These are phyloP conservation scores for Pseudocercospora macadamiae DNA, from an alignment of 2,329 filamentous ascomycete genomes.

Conservation along the genomic window DNA sequence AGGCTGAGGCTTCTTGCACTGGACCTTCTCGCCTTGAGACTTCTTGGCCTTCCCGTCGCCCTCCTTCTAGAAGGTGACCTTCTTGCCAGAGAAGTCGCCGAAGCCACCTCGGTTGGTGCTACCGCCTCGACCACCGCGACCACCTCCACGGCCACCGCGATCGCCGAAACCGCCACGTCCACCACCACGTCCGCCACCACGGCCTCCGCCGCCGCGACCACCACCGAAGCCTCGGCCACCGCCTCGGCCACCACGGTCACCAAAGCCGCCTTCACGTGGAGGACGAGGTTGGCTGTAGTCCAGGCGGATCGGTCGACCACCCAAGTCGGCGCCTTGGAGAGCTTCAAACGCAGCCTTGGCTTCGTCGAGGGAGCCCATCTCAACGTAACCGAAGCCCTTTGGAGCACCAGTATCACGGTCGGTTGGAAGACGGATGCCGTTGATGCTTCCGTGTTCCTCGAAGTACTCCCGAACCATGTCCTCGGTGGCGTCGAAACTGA, in stretches of 20 bases:
- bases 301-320: slow-evolving; percentile 75
- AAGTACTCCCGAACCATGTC: slow-evolving; percentile 76
- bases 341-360: slow-evolving; percentile 73
- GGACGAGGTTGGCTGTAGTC: slow-evolving; percentile 75
- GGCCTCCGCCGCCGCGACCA: slow-evolving; percentile 40
- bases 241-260: slow-evolving; percentile 44
- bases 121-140: slow-evolving; percentile 53
- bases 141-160: slow-evolving; percentile 56
- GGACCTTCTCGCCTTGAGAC: background rate
- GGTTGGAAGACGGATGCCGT: slow-evolving; percentile 84
- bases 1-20: background rate
- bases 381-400: slow-evolving; percentile 93
- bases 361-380: slow-evolving; percentile 80
- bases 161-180: slow-evolving; percentile 58
- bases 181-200: slow-evolving; percentile 45
- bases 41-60: background rate
- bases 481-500: slow-evolving; percentile 81
- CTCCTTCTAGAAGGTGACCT: slow-evolving; percentile 64
- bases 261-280: slow-evolving; percentile 50
- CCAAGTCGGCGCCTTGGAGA: slow-evolving; percentile 72
- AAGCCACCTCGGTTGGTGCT: slow-evolving; percentile 59
- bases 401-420: slow-evolving; percentile 80
- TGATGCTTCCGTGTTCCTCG: slow-evolving; percentile 68
- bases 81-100: slow-evolving; percentile 75
- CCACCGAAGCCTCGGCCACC: slow-evolving; percentile 48